These are phyloP conservation scores for Tolypocladium pustulatum DNA, from an alignment of 2,329 filamentous ascomycete species.

Conservation along the genomic window DNA sequence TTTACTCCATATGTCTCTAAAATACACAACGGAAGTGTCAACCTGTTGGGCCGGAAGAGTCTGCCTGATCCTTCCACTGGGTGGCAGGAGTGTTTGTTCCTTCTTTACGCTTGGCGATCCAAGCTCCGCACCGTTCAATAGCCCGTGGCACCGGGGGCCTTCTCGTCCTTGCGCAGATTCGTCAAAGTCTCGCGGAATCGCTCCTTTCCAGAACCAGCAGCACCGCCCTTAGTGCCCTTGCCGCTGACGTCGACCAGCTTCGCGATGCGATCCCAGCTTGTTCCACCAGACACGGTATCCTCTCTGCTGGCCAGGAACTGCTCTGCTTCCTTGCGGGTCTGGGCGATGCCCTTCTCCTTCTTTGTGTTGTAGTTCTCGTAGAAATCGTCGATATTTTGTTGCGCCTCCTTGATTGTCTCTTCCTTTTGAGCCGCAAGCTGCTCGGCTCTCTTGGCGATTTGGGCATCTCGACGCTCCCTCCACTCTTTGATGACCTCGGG, in stretches of 20 bases:
- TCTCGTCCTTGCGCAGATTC: slow-evolving; percentile 87
- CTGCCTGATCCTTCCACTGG: not conserved
- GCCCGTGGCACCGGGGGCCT: slow-evolving; percentile 58
- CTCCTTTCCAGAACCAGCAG: slow-evolving; percentile 85
- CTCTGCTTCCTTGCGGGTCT: slow-evolving; percentile 86
- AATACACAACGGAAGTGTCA: not conserved
- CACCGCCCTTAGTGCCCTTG: slow-evolving; percentile 80
- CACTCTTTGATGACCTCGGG: slow-evolving; percentile 83
- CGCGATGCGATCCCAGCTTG: slow-evolving; percentile 96
- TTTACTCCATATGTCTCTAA: not conserved
- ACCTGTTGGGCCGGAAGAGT: not conserved
- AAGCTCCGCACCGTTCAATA: slow-evolving; percentile 30
- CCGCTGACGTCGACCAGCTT: slow-evolving; percentile 97
- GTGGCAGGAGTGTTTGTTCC: not conserved
- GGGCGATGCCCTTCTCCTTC: slow-evolving; percentile 84
- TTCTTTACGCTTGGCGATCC: not conserved
- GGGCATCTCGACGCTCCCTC: slow-evolving; percentile 79
- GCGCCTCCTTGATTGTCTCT: slow-evolving; percentile 79
- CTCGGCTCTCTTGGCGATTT: slow-evolving; percentile 74
- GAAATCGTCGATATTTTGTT: slow-evolving; percentile 94
- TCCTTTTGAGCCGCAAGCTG: slow-evolving; percentile 73
- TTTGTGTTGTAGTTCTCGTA: slow-evolving; percentile 99
- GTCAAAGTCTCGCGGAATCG: slow-evolving; percentile 86
- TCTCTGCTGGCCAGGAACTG: slow-evolving; percentile 83
- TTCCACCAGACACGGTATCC: slow-evolving; percentile 88